Evolutionary conservation across 257 asterid species (phyloP), one percentile per base, ranked within the genome.

Genomic region (Fraxinus excelsior): DNA sequence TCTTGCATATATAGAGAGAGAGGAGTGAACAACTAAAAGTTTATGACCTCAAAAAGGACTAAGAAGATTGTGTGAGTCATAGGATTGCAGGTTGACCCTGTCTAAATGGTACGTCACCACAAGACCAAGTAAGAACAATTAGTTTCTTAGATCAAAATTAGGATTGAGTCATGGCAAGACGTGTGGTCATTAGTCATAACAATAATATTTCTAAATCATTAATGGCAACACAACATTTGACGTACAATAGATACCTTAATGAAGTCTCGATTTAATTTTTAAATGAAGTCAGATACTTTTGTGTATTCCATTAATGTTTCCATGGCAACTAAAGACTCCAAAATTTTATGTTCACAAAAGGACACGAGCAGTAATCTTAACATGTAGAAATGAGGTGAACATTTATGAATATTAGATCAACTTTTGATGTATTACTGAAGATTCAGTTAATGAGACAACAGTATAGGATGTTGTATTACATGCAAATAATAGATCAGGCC

Each of bases 161-260:
- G 53, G 53, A 46, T 46, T 14, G 53, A 3, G 53, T 3, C 53
- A n/a, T n/a, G 16, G 53, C n/a, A 46, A 46, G 53, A 46, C 19
- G n/a, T 46, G 16, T 46, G 53, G 53, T 3, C 5, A 46, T 46
- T 46, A 14, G 18, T 46, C 53, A 46, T 46, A 14, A 46, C n/a
- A 46, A 7, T 46, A 13, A 13, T 46, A 16, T 25, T 60, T 71
- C 40, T 76, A 56, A 58, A 65, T 7, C n/a, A 11, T 32, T 44
- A 72, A 31, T 70, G 13, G 44, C 18, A 28, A 72, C 34, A 3
- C 23, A 19, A 62, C 40, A 65, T 34, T 65, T 71, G 68, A 78
- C 28, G 16, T 73, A 3, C 18, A 78, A 28, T 2, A 40, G 32
- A 42, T 18, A 78, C 51, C 42, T 6, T 9, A 66, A 18, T 65